phyloP scores from a whole-genome alignment of 2,329 filamentous ascomycete species.

The Paracoccidioides brasiliensis region DNA sequence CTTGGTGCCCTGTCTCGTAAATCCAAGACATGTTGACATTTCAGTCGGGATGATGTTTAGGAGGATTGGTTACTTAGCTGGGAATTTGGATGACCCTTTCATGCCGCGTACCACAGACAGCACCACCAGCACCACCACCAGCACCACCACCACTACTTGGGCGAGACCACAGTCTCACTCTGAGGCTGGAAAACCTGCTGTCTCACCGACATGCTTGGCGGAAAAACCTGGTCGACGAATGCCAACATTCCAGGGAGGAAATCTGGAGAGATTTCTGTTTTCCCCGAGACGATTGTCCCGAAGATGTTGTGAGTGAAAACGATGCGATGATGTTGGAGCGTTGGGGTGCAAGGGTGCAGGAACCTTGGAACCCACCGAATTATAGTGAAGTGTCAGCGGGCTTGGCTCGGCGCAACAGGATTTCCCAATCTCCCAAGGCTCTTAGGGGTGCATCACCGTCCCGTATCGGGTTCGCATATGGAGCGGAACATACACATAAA shows the following conservation, averaged over 20 bases:
- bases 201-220: background rate
- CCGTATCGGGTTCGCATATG: no score
- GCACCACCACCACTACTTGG: background rate
- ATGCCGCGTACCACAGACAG: background rate
- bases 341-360: no score
- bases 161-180: background rate
- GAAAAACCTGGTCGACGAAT: background rate
- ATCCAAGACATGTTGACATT: background rate
- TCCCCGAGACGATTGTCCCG: no score
- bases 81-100: background rate
- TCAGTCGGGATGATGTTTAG: background rate
- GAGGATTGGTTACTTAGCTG: background rate
- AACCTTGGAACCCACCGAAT: no score
- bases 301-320: no score
- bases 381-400: no score
- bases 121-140: background rate
- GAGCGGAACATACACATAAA: no score
- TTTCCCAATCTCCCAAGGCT: no score
- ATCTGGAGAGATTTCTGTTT: background rate
- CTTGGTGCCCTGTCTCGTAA: background rate
- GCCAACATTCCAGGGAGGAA: background rate
- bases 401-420: no score
- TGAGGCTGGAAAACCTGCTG: background rate
- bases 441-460: no score
- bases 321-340: no score